Conservation (phyloP, 495 filamentous ascomycete species). For the Talaromyces thailandensis region DNA sequence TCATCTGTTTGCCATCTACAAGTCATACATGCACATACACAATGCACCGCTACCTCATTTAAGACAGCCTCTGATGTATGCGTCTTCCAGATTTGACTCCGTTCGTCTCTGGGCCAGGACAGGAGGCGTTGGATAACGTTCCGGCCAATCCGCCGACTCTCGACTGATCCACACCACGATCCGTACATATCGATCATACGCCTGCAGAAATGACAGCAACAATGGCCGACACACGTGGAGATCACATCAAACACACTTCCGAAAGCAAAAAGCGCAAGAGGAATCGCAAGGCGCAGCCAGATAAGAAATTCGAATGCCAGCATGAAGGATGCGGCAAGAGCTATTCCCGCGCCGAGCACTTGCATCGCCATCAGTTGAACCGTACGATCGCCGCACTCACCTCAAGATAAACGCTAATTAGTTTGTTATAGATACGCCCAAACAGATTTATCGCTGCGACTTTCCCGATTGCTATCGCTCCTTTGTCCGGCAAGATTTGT, state of each 20-base stretch:
- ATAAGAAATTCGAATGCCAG: conserved; percentile 93
- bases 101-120: background rate
- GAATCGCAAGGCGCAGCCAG: conserved; percentile 71
- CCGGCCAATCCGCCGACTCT: background rate
- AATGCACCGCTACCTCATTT: background rate
- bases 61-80: conserved; percentile 1
- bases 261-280: conserved; percentile 59
- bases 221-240: background rate
- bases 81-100: background rate
- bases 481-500: conserved; percentile 93
- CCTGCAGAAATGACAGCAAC: background rate
- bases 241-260: background rate
- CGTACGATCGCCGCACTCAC: conserved; percentile 43
- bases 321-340: conserved; percentile 87
- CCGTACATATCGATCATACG: background rate
- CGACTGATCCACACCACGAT: background rate
- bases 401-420: background rate
- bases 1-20: background rate
- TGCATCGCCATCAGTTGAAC: conserved; percentile 95
- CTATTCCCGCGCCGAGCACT: conserved; percentile 93
- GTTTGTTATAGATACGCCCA: conserved; percentile 56
- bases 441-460: conserved; percentile 93
- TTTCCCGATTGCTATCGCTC: conserved; percentile 83
- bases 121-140: conserved; percentile 1
- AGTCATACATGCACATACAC: background rate